Evolutionary conservation across 352 stramenopile species (phyloP).

Genomic region (Globisporangium spiculum): DNA sequence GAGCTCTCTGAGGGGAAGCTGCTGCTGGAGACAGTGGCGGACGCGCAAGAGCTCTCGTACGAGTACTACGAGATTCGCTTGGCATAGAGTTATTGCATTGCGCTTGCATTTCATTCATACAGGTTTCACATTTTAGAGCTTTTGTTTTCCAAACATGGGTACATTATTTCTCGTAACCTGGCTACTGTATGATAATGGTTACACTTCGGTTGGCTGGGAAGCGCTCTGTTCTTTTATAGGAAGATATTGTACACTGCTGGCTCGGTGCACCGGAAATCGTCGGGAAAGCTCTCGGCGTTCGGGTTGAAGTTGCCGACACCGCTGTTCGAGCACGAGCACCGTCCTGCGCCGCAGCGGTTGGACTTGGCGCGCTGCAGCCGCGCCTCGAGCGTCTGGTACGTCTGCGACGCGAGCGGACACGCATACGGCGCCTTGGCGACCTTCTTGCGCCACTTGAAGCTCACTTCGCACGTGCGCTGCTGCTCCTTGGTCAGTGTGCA

Average conservation of each 20-base stretch:
- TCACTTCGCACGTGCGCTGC: conserved; percentile 46
- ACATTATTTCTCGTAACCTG: neutral
- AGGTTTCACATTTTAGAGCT: neutral
- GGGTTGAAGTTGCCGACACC: conserved; percentile 71
- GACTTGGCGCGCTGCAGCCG: conserved; percentile 64
- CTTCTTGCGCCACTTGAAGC: conserved; percentile 57
- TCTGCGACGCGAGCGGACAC: conserved; percentile 48
- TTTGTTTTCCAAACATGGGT: conserved; percentile 2
- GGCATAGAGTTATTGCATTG: conserved; percentile 4
- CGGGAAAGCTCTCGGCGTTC: conserved; percentile 64
- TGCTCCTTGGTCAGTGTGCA: conserved; percentile 62
- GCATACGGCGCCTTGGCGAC: conserved; percentile 67
- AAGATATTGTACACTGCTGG: conserved; percentile 62
- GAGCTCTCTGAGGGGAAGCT: conserved; percentile 50
- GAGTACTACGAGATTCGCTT: conserved; percentile 86
- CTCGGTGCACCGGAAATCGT: conserved; percentile 63
- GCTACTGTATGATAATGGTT: neutral
- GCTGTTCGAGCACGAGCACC: conserved; percentile 68
- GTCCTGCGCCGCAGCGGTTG: conserved; percentile 63
- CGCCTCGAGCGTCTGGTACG: conserved; percentile 61
- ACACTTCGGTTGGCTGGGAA: neutral
- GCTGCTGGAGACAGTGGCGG: conserved; percentile 73
- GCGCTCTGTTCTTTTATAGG: conserved; percentile 23
- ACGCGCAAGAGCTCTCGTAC: conserved; percentile 79
- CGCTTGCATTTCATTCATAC: neutral